Percentiles rank a stretch among this genome's conserved stretches.
Evolutionary conservation across 306 rosid genomes (phyloP).

Genomic region (Arachis stenosperma): DNA sequence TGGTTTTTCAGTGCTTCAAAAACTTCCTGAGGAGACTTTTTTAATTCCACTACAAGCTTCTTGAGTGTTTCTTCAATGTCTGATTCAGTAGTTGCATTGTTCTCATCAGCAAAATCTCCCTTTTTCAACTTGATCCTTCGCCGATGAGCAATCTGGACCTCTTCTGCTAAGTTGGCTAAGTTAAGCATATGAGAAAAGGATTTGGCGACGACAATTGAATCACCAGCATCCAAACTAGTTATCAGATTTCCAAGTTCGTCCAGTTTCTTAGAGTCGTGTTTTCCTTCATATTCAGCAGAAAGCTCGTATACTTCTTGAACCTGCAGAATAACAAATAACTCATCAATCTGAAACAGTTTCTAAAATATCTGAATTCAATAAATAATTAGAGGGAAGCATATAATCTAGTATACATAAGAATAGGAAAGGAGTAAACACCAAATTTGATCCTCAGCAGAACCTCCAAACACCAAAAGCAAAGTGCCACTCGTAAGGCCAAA

Average conservation of each 20-base stretch:
- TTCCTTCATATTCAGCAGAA: slow-evolving; percentile 92
- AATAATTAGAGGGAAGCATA: slow-evolving; percentile 6
- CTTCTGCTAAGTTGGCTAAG: slow-evolving; percentile 96
- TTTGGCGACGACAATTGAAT: slow-evolving; percentile 85
- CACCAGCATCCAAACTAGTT: slow-evolving; percentile 93
- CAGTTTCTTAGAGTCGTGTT: slow-evolving; percentile 70
- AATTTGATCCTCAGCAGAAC: too few relatives aligned
- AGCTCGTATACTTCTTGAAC: slow-evolving; percentile 91
- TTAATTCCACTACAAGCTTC: slow-evolving; percentile 69
- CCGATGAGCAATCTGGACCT: slow-evolving; percentile 88
- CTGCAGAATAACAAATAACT: slow-evolving; percentile 44
- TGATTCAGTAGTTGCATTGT: slow-evolving; percentile 85
- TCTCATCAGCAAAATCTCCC: slow-evolving; percentile 84
- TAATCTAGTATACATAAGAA: background rate
- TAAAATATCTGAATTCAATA: background rate
- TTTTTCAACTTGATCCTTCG: slow-evolving; percentile 79
- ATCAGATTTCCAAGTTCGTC: slow-evolving; percentile 76
- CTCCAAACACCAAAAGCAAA: too few relatives aligned
- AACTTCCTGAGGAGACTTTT: slow-evolving; percentile 87
- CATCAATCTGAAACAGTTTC: slow-evolving; percentile 7
- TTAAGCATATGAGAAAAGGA: slow-evolving; percentile 94
- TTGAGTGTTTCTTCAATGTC: slow-evolving; percentile 90
- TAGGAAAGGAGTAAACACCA: background rate
- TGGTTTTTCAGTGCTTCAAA: slow-evolving; percentile 88
- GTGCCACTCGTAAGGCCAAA: background rate